Evolutionary conservation across 164 flowering plant genomes (phyloP), one percentile per base, ranked within the genome.

Genomic region (Kingdonia uniflora): DNA sequence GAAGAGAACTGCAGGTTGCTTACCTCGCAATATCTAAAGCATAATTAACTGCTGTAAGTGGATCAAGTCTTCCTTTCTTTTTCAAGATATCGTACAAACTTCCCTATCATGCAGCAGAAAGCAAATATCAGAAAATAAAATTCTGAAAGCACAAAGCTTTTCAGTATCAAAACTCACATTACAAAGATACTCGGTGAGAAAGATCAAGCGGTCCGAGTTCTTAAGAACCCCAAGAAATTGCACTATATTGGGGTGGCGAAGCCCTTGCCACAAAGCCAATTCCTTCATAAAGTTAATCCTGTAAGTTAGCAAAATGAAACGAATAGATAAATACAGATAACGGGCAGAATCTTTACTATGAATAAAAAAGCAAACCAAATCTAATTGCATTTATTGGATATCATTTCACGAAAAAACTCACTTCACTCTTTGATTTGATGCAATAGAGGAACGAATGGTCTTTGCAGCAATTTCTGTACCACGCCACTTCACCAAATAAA

Each of bases 391-490:
- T n/a, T n/a, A n/a, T n/a, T n/a, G n/a, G n/a, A n/a, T n/a, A n/a
- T n/a, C n/a, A n/a, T n/a, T n/a, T n/a, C n/a, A 56, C 12, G 39
- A 46, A 0, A 16, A 12, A 65, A 67, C 74, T 65, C 52, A 80
- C 82, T 54, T 78, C 61, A 76, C 82, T 54, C 55, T 65, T n/a
- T 52, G 62, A 68, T 72, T 68, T 55, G 81, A 78, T 49, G 86
- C 82, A 60, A 80, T 74, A 20, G 81, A 78, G 44, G 82, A 72
- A 23, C 79, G 78, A 17, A 80, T 78, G 11, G 86, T 80, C 58
- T 80, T 78, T 56, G 86, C 81, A 45, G 86, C 82, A 69, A 78
- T 78, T 55, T 76, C 80, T 33, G 82, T 80, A 26, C 81, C 81
- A 42, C 81, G 76, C 82, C 82, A 80, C 64, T 71, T 80, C 51